These are phyloP conservation scores for Colletotrichum sp. DNA, from an alignment of 2,329 filamentous ascomycete genomes.

Conservation along the genomic window DNA sequence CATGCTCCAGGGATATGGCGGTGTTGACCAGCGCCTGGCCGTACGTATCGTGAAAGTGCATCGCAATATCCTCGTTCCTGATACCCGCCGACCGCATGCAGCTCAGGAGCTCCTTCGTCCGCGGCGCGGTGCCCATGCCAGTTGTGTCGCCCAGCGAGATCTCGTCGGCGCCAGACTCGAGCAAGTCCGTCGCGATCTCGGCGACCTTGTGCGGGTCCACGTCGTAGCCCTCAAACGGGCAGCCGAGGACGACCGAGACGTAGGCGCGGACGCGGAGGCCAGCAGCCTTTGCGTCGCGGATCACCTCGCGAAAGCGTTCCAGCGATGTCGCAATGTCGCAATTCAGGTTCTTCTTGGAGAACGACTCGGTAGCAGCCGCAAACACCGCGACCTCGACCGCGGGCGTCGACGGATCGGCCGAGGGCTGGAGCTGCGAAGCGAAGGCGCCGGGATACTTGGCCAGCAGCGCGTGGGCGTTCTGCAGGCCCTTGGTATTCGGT, in stretches of 20 bases:
- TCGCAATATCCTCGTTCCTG: constrained; percentile 71
- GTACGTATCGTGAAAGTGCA: constrained; percentile 91
- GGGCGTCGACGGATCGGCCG: constrained; percentile 46
- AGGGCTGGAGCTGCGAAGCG: constrained; percentile 54
- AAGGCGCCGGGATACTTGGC: constrained; percentile 53
- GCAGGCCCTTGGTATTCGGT: constrained; percentile 76
- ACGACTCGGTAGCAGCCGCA: constrained; percentile 80
- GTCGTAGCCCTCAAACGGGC: constrained; percentile 74
- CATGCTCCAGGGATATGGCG: constrained; percentile 77
- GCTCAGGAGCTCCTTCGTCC: constrained; percentile 67
- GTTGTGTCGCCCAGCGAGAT: constrained; percentile 91
- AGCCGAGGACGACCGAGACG: constrained; percentile 81
- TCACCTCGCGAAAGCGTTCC: constrained; percentile 71
- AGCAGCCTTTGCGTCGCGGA: constrained; percentile 67
- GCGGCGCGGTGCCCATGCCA: constrained; percentile 83
- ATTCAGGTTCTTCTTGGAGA: constrained; percentile 83
- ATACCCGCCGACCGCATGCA: constrained; percentile 72
- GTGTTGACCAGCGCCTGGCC: constrained; percentile 86
- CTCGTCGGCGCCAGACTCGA: constrained; percentile 90
- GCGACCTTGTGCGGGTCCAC: constrained; percentile 68
- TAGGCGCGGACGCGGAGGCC: constrained; percentile 77
- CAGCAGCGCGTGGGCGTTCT: constrained; percentile 61
- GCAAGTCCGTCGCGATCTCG: constrained; percentile 69
- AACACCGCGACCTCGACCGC: constrained; percentile 79
- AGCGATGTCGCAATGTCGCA: constrained; percentile 79